Base-by-base conservation (phyloP, 2,329 filamentous ascomycete species). In the Myriosclerotinia duriaeana region DNA sequence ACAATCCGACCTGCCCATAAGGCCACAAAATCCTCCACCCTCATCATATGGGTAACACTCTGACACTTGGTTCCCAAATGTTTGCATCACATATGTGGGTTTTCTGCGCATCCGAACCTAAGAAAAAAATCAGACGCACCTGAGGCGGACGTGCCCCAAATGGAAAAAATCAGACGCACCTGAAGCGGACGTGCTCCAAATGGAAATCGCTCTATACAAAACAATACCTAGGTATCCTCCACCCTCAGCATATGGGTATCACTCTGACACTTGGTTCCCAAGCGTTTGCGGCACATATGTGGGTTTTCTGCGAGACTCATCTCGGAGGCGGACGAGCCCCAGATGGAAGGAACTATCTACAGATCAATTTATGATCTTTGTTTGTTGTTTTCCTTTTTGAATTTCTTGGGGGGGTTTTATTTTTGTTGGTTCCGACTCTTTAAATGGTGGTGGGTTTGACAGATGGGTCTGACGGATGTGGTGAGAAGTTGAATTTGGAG, bases 41-140 rank as follows among this genome's bases (percentile, higher is more conserved):
- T 56, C 54, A 56, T 20, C 54, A 56, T 42, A 56, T 22, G 38
- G 54, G 38, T 17, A 56, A 22, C 34, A 53, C 46, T 50, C 11
- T 50, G 20, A 50, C 46, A 56, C 54, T 26, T 40, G 22, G 54
- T 14, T 56, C 54, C 38, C 38, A 56, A 56, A 38, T 40, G 54
- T 26, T 26, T 56, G 38, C 54, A 30, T 17, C 54, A 56, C 15
- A 30, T 42, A 56, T 42, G 54, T 42, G 54, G 38, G 54, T 42
- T 56, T 56, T 42, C 38, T 40, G 20, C 42, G 44, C 58, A 20
- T 38, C 44, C 58, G 58, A 50, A 48, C 44, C 42, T 48, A 60
- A 1, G 56, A 50, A 50, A 60, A 48, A 59, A 48, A 48, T 22
- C 42, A 60, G 30, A 48, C 42, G 42, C 55, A 60, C 15, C 30